phyloP scores from a whole-genome alignment of 2,329 filamentous ascomycete species.

The Colletotrichum echinochloae region DNA sequence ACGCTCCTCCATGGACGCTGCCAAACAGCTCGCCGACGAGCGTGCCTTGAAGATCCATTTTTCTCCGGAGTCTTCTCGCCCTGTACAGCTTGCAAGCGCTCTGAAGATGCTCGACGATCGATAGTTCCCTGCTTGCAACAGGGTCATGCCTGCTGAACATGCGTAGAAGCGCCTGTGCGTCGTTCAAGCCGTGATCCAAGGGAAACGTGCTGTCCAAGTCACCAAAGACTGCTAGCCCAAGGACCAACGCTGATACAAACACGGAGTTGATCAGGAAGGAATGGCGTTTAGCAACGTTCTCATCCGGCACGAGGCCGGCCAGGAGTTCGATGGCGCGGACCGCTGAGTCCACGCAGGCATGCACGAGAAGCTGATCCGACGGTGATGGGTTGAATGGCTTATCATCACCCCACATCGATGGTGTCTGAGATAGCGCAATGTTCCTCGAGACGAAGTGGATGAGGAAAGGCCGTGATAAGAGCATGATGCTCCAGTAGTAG shows the following conservation, averaged over 20 bases:
- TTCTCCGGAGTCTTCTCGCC: slow-evolving; percentile 42
- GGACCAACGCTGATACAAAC: slow-evolving; percentile 58
- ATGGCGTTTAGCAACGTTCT: slow-evolving; percentile 54
- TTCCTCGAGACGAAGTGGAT: slow-evolving; percentile 45
- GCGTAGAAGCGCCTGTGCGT: slow-evolving; percentile 43
- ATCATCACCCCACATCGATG: not conserved
- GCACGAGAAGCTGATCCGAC: slow-evolving; percentile 45
- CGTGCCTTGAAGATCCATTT: slow-evolving; percentile 44
- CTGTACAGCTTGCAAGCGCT: slow-evolving; percentile 43
- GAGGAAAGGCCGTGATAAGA: slow-evolving; percentile 52
- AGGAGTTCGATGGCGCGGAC: slow-evolving; percentile 53
- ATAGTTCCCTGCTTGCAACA: slow-evolving; percentile 43
- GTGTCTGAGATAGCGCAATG: slow-evolving; percentile 17
- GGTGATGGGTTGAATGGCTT: slow-evolving; percentile 16
- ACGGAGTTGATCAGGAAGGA: slow-evolving; percentile 60
- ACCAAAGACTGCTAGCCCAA: slow-evolving; percentile 58
- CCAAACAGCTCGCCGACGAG: slow-evolving; percentile 46
- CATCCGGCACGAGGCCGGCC: slow-evolving; percentile 49
- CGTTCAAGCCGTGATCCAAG: slow-evolving; percentile 45
- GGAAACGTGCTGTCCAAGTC: slow-evolving; percentile 55
- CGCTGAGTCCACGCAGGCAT: slow-evolving; percentile 52
- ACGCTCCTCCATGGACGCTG: slow-evolving; percentile 40
- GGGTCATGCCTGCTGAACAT: slow-evolving; percentile 44
- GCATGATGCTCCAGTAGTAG: slow-evolving; percentile 54
- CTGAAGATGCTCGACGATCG: slow-evolving; percentile 44